Conservation (phyloP, 1,284 basidiomycete genomes). For the Ustilago trichophora region DNA sequence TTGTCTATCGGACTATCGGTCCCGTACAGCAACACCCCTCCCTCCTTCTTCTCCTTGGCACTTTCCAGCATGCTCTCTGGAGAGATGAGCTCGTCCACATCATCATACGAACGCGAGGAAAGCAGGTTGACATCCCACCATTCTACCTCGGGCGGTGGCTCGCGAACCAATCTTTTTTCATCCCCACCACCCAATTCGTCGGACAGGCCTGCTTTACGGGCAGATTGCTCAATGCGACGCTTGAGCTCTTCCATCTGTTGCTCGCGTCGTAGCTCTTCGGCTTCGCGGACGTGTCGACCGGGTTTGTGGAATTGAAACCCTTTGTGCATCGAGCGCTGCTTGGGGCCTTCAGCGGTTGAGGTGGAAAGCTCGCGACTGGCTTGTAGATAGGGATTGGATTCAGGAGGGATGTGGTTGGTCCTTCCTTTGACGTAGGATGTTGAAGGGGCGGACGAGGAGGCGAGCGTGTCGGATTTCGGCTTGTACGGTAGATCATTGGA, state of each 20-base stretch:
- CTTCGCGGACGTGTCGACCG: conserved; percentile 57
- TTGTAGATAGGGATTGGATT: conserved; percentile 58
- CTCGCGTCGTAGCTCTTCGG: conserved; percentile 63
- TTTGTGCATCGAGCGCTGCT: conserved; percentile 53
- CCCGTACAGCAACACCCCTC: conserved; percentile 27
- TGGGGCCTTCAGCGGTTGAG: conserved; percentile 21
- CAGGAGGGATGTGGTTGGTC: background rate
- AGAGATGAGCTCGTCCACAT: conserved; percentile 68
- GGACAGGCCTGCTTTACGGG: conserved; percentile 90
- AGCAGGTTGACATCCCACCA: conserved; percentile 97
- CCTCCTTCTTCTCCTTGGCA: conserved; percentile 17
- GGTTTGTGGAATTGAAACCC: conserved; percentile 61
- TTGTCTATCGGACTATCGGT: conserved; percentile 82
- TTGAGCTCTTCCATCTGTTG: conserved; percentile 88
- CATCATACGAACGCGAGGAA: conserved; percentile 80
- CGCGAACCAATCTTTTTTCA: conserved; percentile 81
- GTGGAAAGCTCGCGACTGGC: conserved; percentile 9
- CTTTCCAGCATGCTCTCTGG: conserved; percentile 72
- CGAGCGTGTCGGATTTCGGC: conserved; percentile 1
- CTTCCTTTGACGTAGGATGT: conserved; percentile 16
- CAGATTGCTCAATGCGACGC: conserved; percentile 88
- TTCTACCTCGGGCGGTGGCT: conserved; percentile 85
- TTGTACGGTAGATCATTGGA: conserved; percentile 19
- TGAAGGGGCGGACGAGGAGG: background rate
- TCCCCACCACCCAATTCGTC: conserved; percentile 85